Evolutionary conservation across 371 early-diverging fungal species (phyloP).

Genomic region (Quaeritorhiza haematococci): DNA sequence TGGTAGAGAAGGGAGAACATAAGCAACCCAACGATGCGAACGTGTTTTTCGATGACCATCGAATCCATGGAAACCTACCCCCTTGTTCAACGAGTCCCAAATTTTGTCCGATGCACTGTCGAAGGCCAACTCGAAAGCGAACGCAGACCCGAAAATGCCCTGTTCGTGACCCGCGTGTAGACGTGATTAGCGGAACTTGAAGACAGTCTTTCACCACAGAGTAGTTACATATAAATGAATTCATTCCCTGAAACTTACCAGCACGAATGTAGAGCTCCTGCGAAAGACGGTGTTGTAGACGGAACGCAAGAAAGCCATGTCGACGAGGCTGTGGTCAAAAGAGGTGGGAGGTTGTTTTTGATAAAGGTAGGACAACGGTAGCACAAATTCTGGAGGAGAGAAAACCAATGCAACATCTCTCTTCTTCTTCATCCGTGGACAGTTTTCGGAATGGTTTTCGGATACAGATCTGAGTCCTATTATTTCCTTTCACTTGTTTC

Average conservation of each 20-base stretch:
- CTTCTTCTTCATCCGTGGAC: no score
- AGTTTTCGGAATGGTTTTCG: not conserved
- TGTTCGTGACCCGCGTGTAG: no score
- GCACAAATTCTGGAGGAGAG: no score
- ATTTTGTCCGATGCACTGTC: conserved; percentile 60
- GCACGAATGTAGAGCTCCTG: conserved; percentile 68
- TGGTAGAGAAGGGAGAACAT: conserved; percentile 22
- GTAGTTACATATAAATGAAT: no score
- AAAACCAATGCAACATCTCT: no score
- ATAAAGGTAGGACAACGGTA: no score
- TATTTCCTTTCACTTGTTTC: not conserved
- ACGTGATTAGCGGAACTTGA: no score
- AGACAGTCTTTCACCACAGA: no score
- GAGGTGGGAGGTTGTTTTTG: no score
- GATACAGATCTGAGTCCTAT: not conserved
- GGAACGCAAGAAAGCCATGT: no score
- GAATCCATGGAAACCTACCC: conserved; percentile 56
- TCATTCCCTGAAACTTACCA: no score
- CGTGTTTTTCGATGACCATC: not conserved
- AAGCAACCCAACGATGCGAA: conserved; percentile 2
- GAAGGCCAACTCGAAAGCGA: conserved; percentile 73
- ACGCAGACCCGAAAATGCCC: conserved; percentile 73
- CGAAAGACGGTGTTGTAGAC: conserved; percentile 66
- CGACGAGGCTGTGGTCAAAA: no score
- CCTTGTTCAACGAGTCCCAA: conserved; percentile 78